Evolutionary conservation across 83 land plant species (phyloP), one percentile per base, ranked within the genome.

Genomic region (Picea abies): DNA sequence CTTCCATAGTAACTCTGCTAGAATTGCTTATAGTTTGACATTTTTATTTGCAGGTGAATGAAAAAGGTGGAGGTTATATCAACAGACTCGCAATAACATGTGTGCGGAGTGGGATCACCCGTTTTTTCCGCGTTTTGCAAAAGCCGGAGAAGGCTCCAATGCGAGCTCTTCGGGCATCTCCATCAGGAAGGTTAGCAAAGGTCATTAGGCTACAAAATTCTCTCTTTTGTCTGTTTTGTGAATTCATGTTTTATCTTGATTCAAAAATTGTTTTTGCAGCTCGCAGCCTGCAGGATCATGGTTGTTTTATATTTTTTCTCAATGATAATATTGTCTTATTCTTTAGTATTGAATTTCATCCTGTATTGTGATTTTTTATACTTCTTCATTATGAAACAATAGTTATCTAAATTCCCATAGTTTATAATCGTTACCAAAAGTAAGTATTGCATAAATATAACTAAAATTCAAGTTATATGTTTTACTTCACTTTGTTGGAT

Each of bases 91-190:
- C 89, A 64, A 92, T 97, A 73, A 96, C 98, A 11, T 97, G 99
- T 87, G 83, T 96, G 79, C 89, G 99, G 82, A 97, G 94, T 88
- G 99, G 99, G 35, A 92, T 94, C 44, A 95, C 91, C 84, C 90
- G 93, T 62, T 37, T 87, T 49, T 96, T 97, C 79, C 93, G 99
- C 10, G 92, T 89, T 29, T 76, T 94, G 62, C 97, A 96, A 86
- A 97, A 97, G 83, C 99, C 99, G 72, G 99, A 97, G 82, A 95
- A 98, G 44, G 92, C 99, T 26, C 99, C 99, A 22, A 88, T 97
- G 84, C 92, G 99, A 86, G 98, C 97, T 81, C 86, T 97, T 87
- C 93, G 98, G 79, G 91, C 99, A 85, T 97, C 99, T 81, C 97
- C 99, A 22, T 97, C 99, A 88, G 99, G 99, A 90, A 95, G 99